Base-by-base conservation (phyloP, 2,329 filamentous ascomycete species). In the Colletotrichum kahawae region DNA sequence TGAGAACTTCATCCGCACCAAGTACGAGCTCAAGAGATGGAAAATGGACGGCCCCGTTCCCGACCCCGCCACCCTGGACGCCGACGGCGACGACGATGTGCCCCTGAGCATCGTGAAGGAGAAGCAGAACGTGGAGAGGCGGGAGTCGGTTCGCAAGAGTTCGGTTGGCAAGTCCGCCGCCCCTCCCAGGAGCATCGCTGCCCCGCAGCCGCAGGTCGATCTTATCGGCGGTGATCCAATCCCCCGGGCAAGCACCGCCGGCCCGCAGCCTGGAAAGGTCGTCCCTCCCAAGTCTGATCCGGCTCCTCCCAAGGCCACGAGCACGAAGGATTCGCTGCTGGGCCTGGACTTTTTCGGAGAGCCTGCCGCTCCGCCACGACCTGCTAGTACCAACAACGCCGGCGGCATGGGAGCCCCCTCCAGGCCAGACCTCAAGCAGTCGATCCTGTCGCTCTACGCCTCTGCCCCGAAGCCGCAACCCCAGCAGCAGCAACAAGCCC, bases 1-100 rank as follows among this genome's bases (percentile, higher is more conserved):
- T 80, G 97, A 99, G 90, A 99, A 98, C 88, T 99, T 99, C 82
- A 98, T 99, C 81, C 93, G 97, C 79, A 99, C 97, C 71, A 99
- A 99, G 86, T 99, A 99, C 85, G 97, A 99, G 84, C 94, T 97
- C 69, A 98, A 98, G 91, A 91, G 97, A 87, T 99, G 97, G 97
- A 94, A 95, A n/a, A 98, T 98, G 96, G 97, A 99, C 76, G 97
- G 97, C 2, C 93, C 92, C 7, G 96, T 97, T 82, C 97, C 97
- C 7, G 95, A 98, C 82, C 97, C 97, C n/a, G 90, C 95, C 4
- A 95, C 94, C 2, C 86, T 99, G 67, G 95, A 97, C 82, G 92
- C 88, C 16, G 94, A 95, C 18, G 95, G 92, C 69, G 96, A 98
- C 80, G 95, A 98, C 79, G 95, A 98, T 83, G 92, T 93, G 18